phyloP scores from a whole-genome alignment of 2,329 filamentous ascomycete species.

The Cladosporium cucumerinum region DNA sequence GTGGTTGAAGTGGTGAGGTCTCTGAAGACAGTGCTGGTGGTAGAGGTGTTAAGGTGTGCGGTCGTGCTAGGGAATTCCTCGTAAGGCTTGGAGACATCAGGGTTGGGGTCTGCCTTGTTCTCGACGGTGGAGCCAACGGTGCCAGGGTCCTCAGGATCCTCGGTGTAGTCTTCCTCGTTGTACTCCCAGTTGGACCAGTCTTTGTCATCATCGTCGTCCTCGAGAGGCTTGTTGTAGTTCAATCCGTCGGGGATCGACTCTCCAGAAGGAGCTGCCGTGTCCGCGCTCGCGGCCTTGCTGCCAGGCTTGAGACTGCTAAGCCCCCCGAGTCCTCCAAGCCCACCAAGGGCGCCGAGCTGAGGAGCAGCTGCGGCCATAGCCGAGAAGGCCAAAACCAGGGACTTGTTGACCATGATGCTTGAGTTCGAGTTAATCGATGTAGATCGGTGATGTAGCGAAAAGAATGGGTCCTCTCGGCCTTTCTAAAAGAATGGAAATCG shows the following conservation, averaged over 20 bases:
- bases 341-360: conserved; percentile 1
- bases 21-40: neutral
- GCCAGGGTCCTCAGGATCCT: neutral
- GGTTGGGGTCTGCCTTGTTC: neutral
- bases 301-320: neutral
- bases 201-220: conserved; percentile 1
- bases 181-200: conserved; percentile 4
- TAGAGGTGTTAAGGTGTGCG: neutral
- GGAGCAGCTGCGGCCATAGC: conserved; percentile 10
- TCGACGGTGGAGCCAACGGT: neutral
- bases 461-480: neutral
- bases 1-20: neutral
- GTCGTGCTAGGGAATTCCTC: neutral
- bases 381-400: conserved; percentile 7
- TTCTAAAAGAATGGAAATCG: neutral
- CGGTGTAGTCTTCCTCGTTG: neutral
- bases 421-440: neutral
- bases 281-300: neutral
- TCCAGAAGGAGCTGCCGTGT: neutral
- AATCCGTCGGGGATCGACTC: neutral
- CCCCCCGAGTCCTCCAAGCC: neutral
- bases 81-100: neutral
- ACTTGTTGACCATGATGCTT: conserved; percentile 9
- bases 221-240: conserved; percentile 16
- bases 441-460: conserved; percentile 1